A percentile compares a stretch with the other conserved stretches of the same genome.
Conservation (phyloP, 2,329 filamentous ascomycete genomes). For the Colletotrichum shisoi region DNA sequence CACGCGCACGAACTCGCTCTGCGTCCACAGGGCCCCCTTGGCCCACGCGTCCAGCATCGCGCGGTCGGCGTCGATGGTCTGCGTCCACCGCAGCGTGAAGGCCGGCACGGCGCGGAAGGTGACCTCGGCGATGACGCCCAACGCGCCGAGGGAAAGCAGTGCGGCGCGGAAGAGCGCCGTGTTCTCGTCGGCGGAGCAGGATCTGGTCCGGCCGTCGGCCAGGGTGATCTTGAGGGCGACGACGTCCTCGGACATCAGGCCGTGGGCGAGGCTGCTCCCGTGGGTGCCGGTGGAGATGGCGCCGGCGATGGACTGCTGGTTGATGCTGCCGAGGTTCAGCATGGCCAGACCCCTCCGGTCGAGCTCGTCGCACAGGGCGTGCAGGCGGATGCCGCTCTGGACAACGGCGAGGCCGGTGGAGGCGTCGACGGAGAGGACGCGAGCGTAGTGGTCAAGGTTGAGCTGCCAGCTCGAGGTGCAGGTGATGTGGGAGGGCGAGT, state of each 20-base stretch:
- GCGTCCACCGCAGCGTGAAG: slow-evolving; percentile 87
- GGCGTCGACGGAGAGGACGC: slow-evolving; percentile 73
- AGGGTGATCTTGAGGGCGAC: slow-evolving; percentile 79
- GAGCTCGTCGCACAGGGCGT: slow-evolving; percentile 75
- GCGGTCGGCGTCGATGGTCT: slow-evolving; percentile 75
- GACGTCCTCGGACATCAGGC: slow-evolving; percentile 82
- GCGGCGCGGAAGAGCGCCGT: slow-evolving; percentile 86
- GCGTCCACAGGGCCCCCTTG: slow-evolving; percentile 74
- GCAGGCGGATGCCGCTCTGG: slow-evolving; percentile 87
- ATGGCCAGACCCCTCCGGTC: slow-evolving; percentile 81
- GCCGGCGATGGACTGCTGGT: slow-evolving; percentile 90
- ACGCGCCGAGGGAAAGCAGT: slow-evolving; percentile 83
- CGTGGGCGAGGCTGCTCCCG: slow-evolving; percentile 84
- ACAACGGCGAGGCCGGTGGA: slow-evolving; percentile 74
- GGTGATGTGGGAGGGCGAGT: slow-evolving; percentile 91
- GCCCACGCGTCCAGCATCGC: slow-evolving; percentile 77
- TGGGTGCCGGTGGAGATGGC: slow-evolving; percentile 94
- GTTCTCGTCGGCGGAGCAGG: slow-evolving; percentile 74
- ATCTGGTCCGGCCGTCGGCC: slow-evolving; percentile 76
- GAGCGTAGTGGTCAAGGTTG: slow-evolving; percentile 85
- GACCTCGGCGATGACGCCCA: slow-evolving; percentile 90
- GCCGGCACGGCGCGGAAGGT: slow-evolving; percentile 81
- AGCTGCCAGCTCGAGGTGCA: slow-evolving; percentile 94
- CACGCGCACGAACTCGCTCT: slow-evolving; percentile 86
- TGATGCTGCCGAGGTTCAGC: slow-evolving; percentile 93